These are phyloP conservation scores for Puccinia hordei DNA, from an alignment of 1,284 basidiomycete species.

Conservation along the genomic window DNA sequence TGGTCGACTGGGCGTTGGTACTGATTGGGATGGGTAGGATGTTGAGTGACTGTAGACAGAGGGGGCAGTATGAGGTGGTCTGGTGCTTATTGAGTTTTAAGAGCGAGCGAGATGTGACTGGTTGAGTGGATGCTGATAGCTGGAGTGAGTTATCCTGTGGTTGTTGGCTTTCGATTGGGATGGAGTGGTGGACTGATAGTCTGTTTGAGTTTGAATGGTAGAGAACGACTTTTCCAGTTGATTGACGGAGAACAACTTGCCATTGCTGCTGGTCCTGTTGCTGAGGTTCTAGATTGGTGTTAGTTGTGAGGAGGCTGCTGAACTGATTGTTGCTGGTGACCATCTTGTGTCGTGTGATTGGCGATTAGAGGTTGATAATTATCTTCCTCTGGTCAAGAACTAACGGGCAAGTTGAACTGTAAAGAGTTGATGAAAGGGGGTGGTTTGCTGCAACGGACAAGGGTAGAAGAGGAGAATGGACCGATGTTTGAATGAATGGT, in stretches of 20 bases:
- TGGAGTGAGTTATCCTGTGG: not conserved
- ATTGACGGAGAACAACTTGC: slow-evolving; percentile 24
- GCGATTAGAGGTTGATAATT: no score
- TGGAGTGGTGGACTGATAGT: slow-evolving; percentile 25
- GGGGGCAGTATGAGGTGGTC: not conserved
- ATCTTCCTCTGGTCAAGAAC: no score
- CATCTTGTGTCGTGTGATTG: no score
- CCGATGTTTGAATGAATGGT: no score
- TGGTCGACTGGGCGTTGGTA: not conserved
- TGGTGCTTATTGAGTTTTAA: not conserved
- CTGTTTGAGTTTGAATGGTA: slow-evolving; percentile 37
- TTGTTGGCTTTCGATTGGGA: not conserved
- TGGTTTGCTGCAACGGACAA: no score
- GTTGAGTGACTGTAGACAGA: slow-evolving; percentile 28
- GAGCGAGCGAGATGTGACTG: not conserved
- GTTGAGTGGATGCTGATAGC: no score
- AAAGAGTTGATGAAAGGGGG: no score
- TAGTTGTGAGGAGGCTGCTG: no score
- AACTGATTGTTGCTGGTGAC: no score
- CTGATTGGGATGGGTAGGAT: not conserved
- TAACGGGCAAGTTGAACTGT: no score
- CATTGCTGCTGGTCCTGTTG: not conserved
- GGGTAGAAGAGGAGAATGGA: no score
- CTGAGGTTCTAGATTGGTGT: no score
- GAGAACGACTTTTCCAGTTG: slow-evolving; percentile 40